A percentile compares a stretch with the other conserved stretches of the same genome.
These are phyloP conservation scores for Rhizoclosmatium sp. DNA, from an alignment of 192 early-diverging fungal genomes.

Conservation along the genomic window DNA sequence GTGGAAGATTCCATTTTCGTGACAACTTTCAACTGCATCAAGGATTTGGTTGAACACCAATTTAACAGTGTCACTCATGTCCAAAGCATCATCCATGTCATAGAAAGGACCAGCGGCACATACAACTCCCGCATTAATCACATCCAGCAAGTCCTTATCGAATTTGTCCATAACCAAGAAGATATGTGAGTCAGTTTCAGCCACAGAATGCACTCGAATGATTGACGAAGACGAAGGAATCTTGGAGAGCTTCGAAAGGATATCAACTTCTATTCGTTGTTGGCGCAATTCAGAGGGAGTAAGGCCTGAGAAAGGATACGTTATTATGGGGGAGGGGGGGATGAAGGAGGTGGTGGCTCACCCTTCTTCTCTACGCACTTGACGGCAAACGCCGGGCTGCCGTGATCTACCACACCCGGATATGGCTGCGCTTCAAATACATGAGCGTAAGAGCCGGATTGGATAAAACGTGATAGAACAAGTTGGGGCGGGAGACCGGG, in stretches of 20 bases:
- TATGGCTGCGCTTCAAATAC: conserved; percentile 45
- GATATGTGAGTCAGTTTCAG: conserved; percentile 37
- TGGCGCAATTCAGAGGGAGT: conserved; percentile 38
- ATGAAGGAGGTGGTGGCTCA: not conserved
- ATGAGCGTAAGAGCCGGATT: conserved; percentile 58
- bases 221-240: conserved; percentile 9
- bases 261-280: conserved; percentile 47
- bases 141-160: conserved; percentile 49
- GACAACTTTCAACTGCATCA: conserved; percentile 76
- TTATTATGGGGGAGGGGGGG: too few relatives aligned
- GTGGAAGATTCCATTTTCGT: conserved; percentile 82
- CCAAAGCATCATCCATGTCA: conserved; percentile 27
- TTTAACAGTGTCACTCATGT: conserved; percentile 30
- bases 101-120: conserved; percentile 23
- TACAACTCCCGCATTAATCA: conserved; percentile 34
- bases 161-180: conserved; percentile 47
- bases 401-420: not conserved
- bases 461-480: conserved; percentile 44
- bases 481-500: too few relatives aligned
- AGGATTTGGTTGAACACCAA: conserved; percentile 76
- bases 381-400: too few relatives aligned
- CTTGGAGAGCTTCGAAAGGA: conserved; percentile 35
- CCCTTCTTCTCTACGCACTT: conserved; percentile 53
- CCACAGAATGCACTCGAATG: conserved; percentile 24
- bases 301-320: conserved; percentile 42